Base-by-base conservation (phyloP, 2,329 filamentous ascomycete genomes). In the Pseudocercospora macadamiae region DNA sequence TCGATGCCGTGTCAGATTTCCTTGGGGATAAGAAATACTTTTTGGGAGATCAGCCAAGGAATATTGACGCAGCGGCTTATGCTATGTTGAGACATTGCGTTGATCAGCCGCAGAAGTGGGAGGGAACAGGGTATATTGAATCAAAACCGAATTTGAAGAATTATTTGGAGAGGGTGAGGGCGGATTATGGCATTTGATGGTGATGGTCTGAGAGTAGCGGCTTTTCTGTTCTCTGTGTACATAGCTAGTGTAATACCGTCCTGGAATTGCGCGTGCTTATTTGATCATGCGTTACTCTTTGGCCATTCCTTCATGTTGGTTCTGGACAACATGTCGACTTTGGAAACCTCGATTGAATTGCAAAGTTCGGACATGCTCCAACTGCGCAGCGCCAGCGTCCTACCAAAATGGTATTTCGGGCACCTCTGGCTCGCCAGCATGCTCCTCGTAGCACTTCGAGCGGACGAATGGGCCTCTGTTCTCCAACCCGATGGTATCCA, bases 401-500 rank as follows among this genome's bases (percentile, higher is more conserved):
- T 42, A 60, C 57, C 57, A 60, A 34, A 60, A 60, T 10, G 57
- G 57, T 12, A 52, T 49, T 16, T 53, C 47, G 3, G 12, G 26
- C 42, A 51, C 51, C 37, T 60, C 53, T 6, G 37, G 30, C 32
- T 26, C 36, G 37, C 49, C 47, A 16, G 36, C 57, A 18, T 54
- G 51, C n/a, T 54, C 51, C 18, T 34, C 34, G 32, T 54, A 56
- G 18, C 26, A 53, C 42, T 56, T 28, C 0, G 28, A 21, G 2
- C 51, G 16, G 25, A 53, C 30, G 25, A 52, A 64, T 23, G 59
- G 57, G 2, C 58, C 60, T 25, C 39, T 32, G 16, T 66, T 64
- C 19, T 55, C 34, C 21, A 57, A 16, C 6, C 64, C 64, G 14
- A 66, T 45, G 10, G 48, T 48, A 39, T 66, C 64, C 39, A 66